Conservation (phyloP, 176 grass and related monocot species). For the Rhipidocladum racemiflorum region DNA sequence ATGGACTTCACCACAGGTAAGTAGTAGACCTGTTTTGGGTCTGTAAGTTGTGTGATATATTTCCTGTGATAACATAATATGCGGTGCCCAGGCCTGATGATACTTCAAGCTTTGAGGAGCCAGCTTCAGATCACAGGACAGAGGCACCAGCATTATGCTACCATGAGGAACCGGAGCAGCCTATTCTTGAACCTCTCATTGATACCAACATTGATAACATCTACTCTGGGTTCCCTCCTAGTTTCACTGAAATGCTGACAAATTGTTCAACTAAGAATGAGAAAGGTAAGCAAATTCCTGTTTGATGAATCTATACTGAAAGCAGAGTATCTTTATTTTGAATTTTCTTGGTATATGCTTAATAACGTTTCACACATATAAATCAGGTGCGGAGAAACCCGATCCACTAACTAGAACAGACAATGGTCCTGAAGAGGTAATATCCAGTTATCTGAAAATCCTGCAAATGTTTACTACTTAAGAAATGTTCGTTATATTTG, state of each 20-base stretch:
- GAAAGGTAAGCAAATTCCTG: conserved; percentile 33
- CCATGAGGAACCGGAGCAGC: conserved; percentile 34
- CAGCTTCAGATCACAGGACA: conserved; percentile 17
- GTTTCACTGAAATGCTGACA: conserved; percentile 55
- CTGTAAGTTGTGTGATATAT: conserved; percentile 17
- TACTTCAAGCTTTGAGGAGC: conserved; percentile 45
- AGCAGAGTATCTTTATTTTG: conserved; percentile 1
- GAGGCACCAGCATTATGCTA: conserved; percentile 32
- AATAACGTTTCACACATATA: background rate
- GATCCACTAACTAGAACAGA: conserved; percentile 9
- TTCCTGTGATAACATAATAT: background rate
- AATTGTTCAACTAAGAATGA: conserved; percentile 40
- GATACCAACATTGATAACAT: conserved; percentile 26
- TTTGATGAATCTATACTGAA: background rate
- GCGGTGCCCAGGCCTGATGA: conserved; percentile 22
- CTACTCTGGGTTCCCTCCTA: conserved; percentile 46
- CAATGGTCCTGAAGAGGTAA: conserved; percentile 37
- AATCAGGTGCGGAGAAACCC: conserved; percentile 24
- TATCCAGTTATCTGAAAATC: background rate
- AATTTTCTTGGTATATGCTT: conserved; percentile 1
- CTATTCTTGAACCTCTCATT: conserved; percentile 25
- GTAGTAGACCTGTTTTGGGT: background rate
- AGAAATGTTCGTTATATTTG: conserved; percentile 11
- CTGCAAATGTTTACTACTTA: background rate
- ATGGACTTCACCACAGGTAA: conserved; percentile 52